Evolutionary conservation across 331 rosid species (phyloP).

Genomic region (Quercus phellos): DNA sequence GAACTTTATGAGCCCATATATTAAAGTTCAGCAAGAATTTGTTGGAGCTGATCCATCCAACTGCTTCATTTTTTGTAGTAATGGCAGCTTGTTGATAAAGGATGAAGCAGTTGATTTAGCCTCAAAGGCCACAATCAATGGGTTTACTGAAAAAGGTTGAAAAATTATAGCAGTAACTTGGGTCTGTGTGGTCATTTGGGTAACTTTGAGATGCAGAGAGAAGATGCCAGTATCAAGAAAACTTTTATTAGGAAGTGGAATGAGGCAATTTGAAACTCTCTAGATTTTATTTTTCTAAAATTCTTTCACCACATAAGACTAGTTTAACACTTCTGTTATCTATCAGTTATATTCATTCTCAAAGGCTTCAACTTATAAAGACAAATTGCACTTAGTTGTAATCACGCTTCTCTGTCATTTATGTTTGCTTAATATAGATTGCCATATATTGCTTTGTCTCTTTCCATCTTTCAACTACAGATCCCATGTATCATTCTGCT

Average conservation of each 20-base stretch:
- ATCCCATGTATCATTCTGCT: not conserved
- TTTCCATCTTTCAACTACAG: not conserved
- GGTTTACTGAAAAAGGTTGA: not conserved
- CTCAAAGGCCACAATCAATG: too few relatives aligned
- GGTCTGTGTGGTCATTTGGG: not conserved
- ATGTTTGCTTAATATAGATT: not conserved
- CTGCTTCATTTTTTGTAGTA: too few relatives aligned
- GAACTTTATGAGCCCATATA: too few relatives aligned
- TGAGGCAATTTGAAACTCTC: not conserved
- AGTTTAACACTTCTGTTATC: not conserved
- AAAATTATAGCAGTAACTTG: not conserved
- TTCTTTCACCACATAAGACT: not conserved
- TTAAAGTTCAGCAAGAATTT: too few relatives aligned
- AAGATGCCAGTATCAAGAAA: conserved; percentile 3
- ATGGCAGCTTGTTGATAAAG: too few relatives aligned
- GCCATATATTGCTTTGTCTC: not conserved
- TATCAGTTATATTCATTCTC: not conserved
- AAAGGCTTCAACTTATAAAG: not conserved
- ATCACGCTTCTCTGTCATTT: not conserved
- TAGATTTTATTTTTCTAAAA: not conserved
- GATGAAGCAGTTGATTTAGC: too few relatives aligned
- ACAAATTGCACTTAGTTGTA: not conserved
- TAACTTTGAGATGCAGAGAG: not conserved
- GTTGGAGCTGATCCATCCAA: too few relatives aligned
- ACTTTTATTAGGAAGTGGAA: not conserved